A percentile compares a stretch with the other conserved stretches of the same genome.
phyloP scores from a whole-genome alignment of 805 yeast genomes.

The Kodamaea hsintzibuensis region DNA sequence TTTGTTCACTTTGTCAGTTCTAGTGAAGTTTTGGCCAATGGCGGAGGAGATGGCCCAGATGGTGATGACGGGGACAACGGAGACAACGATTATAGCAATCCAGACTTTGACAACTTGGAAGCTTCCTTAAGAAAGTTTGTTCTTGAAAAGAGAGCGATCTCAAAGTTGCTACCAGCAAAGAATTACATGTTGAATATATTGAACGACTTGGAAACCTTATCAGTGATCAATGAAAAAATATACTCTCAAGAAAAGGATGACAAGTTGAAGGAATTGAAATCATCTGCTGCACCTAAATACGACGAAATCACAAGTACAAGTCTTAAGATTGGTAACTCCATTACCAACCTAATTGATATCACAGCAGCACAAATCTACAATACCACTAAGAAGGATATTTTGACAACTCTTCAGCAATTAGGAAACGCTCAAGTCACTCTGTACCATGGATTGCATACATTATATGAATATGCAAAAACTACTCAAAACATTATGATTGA shows the following conservation, averaged over 20 bases:
- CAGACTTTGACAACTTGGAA: slow-evolving; percentile 82
- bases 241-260: slow-evolving; percentile 51
- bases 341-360: slow-evolving; percentile 64
- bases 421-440: slow-evolving; percentile 54
- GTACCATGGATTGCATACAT: slow-evolving; percentile 62
- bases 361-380: slow-evolving; percentile 60
- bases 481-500: slow-evolving; percentile 70
- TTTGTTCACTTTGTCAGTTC: slow-evolving; percentile 92
- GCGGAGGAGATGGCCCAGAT: slow-evolving; percentile 31
- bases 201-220: slow-evolving; percentile 60
- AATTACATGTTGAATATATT: slow-evolving; percentile 75
- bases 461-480: slow-evolving; percentile 66
- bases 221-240: slow-evolving; percentile 61
- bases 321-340: slow-evolving; percentile 52
- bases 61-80: slow-evolving; percentile 30
- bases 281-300: slow-evolving; percentile 62
- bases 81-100: slow-evolving; percentile 39
- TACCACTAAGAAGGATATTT: slow-evolving; percentile 55
- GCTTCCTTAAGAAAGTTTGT: slow-evolving; percentile 83
- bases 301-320: slow-evolving; percentile 55
- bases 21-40: slow-evolving; percentile 42
- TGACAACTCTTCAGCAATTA: slow-evolving; percentile 49
- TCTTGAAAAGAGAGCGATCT: slow-evolving; percentile 82
- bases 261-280: slow-evolving; percentile 47
- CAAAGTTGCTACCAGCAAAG: slow-evolving; percentile 91